Evolutionary conservation across 2,329 filamentous ascomycete genomes (phyloP).

Genomic region (Sclerotinia borealis): DNA sequence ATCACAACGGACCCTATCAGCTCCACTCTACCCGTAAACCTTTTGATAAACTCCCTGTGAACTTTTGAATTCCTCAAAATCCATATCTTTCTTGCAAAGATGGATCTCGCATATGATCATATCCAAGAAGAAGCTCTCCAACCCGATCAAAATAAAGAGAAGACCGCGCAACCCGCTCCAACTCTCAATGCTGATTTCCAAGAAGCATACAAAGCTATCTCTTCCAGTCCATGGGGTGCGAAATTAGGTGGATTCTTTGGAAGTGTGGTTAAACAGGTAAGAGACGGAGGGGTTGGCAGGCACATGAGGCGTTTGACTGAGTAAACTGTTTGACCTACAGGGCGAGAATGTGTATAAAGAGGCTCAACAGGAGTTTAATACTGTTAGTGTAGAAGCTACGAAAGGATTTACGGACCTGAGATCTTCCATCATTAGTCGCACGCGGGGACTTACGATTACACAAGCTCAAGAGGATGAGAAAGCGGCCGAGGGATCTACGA

Average conservation of each 20-base stretch:
- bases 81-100: constrained; percentile 35
- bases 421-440: constrained; percentile 63
- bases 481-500: constrained; percentile 19
- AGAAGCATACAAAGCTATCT: constrained; percentile 92
- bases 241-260: constrained; percentile 83
- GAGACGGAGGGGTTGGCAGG: constrained; percentile 19
- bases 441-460: constrained; percentile 60
- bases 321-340: constrained; percentile 36
- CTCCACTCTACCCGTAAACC: neutral
- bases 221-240: constrained; percentile 84
- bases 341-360: constrained; percentile 79
- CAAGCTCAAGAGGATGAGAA: constrained; percentile 24
- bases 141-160: constrained; percentile 46
- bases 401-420: constrained; percentile 71
- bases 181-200: constrained; percentile 83
- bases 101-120: constrained; percentile 98
- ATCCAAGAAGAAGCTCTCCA: constrained; percentile 75
- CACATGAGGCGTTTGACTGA: neutral
- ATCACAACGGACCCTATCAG: neutral
- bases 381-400: constrained; percentile 72
- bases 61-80: neutral
- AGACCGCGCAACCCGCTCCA: constrained; percentile 39
- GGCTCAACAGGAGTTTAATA: constrained; percentile 75
- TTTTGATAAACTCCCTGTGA: neutral
- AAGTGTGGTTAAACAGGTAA: constrained; percentile 86